Conservation (phyloP, 495 filamentous ascomycete genomes). For the Parathielavia appendiculata region DNA sequence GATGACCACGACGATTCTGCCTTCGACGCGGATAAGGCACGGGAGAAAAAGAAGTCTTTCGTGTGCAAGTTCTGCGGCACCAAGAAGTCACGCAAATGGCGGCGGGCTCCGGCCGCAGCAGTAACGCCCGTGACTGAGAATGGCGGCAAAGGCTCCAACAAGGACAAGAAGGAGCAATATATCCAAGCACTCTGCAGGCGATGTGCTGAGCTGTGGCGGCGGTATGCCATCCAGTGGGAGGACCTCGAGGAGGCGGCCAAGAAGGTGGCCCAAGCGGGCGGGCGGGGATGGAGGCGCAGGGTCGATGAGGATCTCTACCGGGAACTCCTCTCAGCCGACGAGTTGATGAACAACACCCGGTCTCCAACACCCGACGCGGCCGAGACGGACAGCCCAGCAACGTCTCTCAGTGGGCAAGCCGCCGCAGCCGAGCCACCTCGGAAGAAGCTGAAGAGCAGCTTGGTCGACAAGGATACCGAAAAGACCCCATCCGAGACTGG, state of each 20-base stretch:
- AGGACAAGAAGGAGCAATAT: constrained; percentile 71
- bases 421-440: constrained; percentile 41
- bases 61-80: constrained; percentile 91
- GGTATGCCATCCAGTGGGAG: constrained; percentile 94
- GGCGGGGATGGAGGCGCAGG: constrained; percentile 78
- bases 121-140: constrained; percentile 65
- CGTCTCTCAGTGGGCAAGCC: constrained; percentile 17
- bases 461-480: constrained; percentile 44
- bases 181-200: constrained; percentile 82
- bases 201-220: constrained; percentile 87
- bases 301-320: constrained; percentile 88
- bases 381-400: constrained; percentile 42
- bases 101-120: constrained; percentile 78
- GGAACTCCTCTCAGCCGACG: constrained; percentile 57
- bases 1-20: constrained; percentile 94
- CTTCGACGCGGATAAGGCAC: constrained; percentile 86
- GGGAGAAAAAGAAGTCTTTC: constrained; percentile 70
- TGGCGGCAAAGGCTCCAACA: constrained; percentile 52
- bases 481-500: constrained; percentile 37
- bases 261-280: constrained; percentile 76
- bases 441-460: constrained; percentile 51
- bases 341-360: constrained; percentile 43
- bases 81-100: constrained; percentile 80
- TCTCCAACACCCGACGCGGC: constrained; percentile 39
- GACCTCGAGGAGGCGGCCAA: constrained; percentile 90